phyloP scores from a whole-genome alignment of 1,139 yeast genomes.

The Hyphopichia burtonii region DNA sequence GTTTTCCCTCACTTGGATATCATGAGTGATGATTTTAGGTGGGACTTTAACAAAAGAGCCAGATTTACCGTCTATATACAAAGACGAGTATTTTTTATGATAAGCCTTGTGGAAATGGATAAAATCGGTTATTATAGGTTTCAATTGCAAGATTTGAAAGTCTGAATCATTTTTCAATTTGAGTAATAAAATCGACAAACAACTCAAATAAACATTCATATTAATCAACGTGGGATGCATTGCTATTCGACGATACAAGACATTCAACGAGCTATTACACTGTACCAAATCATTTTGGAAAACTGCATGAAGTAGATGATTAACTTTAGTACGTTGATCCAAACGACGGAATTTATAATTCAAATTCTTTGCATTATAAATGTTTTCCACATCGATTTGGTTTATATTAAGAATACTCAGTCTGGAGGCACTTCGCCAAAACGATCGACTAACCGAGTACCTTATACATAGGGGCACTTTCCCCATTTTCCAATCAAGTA shows the following conservation, averaged over 20 bases:
- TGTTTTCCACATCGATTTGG: neutral
- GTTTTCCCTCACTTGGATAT: too few species aligned
- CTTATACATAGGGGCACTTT: too few species aligned
- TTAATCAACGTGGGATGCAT: neutral
- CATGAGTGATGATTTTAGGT: too few species aligned
- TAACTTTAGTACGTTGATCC: neutral
- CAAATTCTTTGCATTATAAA: neutral
- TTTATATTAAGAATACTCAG: neutral
- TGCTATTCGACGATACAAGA: too few species aligned
- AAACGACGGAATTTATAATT: neutral
- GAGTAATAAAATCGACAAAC: neutral
- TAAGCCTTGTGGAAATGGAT: neutral
- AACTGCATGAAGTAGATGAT: neutral
- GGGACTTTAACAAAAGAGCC: too few species aligned
- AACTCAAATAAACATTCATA: neutral
- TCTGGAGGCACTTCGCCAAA: too few species aligned
- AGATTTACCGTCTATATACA: too few species aligned
- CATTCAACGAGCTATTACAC: neutral
- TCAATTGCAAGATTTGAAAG: neutral
- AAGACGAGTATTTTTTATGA: too few species aligned
- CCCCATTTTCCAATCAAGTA: too few species aligned
- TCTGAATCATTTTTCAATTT: neutral
- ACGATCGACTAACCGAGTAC: too few species aligned
- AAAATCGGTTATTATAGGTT: neutral
- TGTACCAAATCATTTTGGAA: neutral